phyloP scores from a whole-genome alignment of 2,329 filamentous ascomycete genomes.

The Ilyonectria robusta region DNA sequence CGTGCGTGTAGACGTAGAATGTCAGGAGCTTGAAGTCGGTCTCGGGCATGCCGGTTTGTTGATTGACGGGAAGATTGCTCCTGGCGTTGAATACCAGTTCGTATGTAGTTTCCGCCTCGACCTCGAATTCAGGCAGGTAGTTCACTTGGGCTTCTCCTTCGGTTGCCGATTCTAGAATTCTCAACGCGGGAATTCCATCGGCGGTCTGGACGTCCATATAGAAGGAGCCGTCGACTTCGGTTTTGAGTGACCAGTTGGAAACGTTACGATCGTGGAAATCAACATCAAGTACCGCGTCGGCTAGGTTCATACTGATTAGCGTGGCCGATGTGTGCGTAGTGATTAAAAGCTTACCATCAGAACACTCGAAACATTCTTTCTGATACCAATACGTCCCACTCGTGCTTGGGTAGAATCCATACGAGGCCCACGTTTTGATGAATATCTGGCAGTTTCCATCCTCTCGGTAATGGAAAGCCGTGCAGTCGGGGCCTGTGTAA shows the following conservation, averaged over 20 bases:
- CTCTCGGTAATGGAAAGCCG: background rate
- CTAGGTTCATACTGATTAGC: background rate
- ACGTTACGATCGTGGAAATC: background rate
- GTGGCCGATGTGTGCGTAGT: background rate
- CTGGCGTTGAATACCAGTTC: background rate
- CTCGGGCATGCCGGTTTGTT: background rate
- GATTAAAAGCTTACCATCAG: background rate
- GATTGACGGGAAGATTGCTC: conserved; percentile 2
- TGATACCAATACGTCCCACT: background rate
- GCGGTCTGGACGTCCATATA: background rate
- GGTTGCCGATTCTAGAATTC: background rate
- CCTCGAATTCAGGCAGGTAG: background rate
- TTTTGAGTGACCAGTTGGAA: background rate
- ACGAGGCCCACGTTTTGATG: background rate
- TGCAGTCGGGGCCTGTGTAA: background rate
- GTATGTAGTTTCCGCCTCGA: background rate
- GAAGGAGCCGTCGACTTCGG: background rate
- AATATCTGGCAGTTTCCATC: background rate
- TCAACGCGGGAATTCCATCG: background rate
- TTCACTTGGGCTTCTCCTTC: background rate
- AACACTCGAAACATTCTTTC: conserved; percentile 1
- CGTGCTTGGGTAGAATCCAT: background rate
- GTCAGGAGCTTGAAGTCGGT: background rate
- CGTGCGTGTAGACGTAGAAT: background rate
- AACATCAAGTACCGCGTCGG: background rate